Conservation (phyloP, 1,284 basidiomycete species). For the Apiotrichum siamense region DNA sequence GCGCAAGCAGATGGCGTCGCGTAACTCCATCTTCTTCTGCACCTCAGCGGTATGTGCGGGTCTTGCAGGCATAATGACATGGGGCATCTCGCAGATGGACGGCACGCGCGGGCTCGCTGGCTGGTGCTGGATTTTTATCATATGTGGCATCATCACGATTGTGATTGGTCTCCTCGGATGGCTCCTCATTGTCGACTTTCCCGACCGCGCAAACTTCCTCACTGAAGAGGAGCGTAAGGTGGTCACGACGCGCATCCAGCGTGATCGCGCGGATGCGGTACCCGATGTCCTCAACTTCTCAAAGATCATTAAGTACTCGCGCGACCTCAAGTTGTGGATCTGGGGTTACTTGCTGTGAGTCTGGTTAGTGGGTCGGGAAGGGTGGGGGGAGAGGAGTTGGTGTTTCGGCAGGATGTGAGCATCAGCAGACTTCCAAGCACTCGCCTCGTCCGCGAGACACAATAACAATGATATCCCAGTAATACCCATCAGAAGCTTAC, state of each 20-base stretch:
- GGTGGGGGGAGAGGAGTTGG: too few species aligned
- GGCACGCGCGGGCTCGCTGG: background rate
- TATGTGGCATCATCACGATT: background rate
- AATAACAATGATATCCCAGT: too few species aligned
- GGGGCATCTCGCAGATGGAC: conserved; percentile 7
- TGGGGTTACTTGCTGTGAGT: conserved; percentile 46
- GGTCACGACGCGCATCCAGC: conserved; percentile 8
- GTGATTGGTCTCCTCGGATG: background rate
- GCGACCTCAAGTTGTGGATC: conserved; percentile 47
- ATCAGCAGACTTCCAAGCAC: too few species aligned
- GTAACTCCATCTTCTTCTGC: conserved; percentile 47
- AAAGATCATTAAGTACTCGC: conserved; percentile 37
- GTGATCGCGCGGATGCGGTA: conserved; percentile 38
- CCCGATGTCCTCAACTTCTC: conserved; percentile 41
- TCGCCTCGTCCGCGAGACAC: too few species aligned
- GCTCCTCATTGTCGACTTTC: conserved; percentile 10
- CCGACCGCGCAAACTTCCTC: conserved; percentile 7
- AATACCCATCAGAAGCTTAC: too few species aligned
- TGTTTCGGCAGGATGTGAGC: too few species aligned
- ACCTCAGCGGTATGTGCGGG: conserved; percentile 13
- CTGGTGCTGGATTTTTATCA: conserved; percentile 6
- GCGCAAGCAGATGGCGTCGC: conserved; percentile 46
- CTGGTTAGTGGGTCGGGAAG: too few species aligned
- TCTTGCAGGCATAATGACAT: conserved; percentile 6
- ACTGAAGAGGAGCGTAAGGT: conserved; percentile 3